Conservation (phyloP, 2,329 filamentous ascomycete genomes). For the Colletotrichum noveboracense region DNA sequence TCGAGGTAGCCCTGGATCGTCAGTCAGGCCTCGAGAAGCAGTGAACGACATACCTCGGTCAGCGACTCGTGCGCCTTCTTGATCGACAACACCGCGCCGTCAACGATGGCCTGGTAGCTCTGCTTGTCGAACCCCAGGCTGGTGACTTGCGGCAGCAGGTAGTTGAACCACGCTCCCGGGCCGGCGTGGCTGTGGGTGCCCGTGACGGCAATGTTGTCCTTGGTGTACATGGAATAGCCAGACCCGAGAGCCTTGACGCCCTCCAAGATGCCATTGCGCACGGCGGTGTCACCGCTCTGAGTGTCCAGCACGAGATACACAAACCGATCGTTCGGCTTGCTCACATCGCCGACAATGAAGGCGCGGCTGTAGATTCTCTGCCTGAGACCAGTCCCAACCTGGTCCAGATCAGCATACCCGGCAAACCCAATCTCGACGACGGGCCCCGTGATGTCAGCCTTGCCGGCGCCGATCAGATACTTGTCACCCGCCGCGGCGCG, state of each 20-base stretch:
- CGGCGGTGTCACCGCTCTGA: constrained; percentile 85
- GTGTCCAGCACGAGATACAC: constrained; percentile 89
- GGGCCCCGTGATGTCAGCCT: constrained; percentile 69
- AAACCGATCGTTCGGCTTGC: constrained; percentile 73
- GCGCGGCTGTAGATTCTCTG: constrained; percentile 89
- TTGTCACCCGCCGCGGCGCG: constrained; percentile 36
- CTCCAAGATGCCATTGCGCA: constrained; percentile 85
- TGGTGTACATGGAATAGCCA: constrained; percentile 76
- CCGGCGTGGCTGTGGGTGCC: constrained; percentile 94
- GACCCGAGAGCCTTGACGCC: constrained; percentile 71
- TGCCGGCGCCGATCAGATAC: constrained; percentile 61
- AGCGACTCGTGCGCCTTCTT: constrained; percentile 78
- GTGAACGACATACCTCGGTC: constrained; percentile 43
- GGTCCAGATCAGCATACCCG: constrained; percentile 87
- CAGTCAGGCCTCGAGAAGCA: not conserved
- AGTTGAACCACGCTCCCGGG: constrained; percentile 93
- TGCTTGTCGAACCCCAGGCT: constrained; percentile 85
- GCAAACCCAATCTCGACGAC: constrained; percentile 91
- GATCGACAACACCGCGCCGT: constrained; percentile 84
- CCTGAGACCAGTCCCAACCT: constrained; percentile 82
- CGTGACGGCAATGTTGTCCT: constrained; percentile 85
- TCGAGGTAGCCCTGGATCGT: constrained; percentile 66
- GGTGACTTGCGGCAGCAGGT: constrained; percentile 89
- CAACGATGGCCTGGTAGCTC: constrained; percentile 87
- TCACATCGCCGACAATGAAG: constrained; percentile 80